Percentiles rank a stretch among this genome's conserved stretches.
Conservation (phyloP, 108 stramenopile genomes). For the Epithemia pelagica region DNA sequence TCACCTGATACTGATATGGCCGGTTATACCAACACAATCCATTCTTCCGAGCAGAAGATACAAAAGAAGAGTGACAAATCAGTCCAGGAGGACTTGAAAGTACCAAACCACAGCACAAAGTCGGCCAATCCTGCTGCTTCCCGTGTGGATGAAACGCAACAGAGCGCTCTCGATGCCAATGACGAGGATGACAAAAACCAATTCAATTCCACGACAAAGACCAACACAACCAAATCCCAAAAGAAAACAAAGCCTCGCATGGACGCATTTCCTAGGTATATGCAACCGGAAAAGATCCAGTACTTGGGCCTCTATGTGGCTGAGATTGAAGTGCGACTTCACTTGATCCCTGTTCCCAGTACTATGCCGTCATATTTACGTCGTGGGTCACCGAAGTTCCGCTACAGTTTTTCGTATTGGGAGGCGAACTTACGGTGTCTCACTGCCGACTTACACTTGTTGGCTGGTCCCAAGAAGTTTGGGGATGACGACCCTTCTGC, state of each 20-base stretch:
- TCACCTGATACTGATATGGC: background rate
- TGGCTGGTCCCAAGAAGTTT: background rate
- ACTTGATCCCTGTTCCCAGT: conserved; percentile 34
- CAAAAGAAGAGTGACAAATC: background rate
- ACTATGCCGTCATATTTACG: background rate
- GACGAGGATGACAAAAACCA: background rate
- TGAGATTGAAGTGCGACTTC: conserved; percentile 48
- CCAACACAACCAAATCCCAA: background rate
- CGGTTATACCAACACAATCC: background rate
- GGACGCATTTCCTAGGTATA: conserved; percentile 42
- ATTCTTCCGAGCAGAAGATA: background rate
- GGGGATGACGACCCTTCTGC: background rate
- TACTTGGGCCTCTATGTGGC: conserved; percentile 43
- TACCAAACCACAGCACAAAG: background rate
- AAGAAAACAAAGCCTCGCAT: too few species aligned
- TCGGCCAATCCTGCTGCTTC: background rate
- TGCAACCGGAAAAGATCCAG: conserved; percentile 73
- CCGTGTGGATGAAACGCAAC: background rate
- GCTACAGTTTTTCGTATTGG: conserved; percentile 60
- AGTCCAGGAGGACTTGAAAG: background rate
- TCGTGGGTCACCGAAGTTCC: too few species aligned
- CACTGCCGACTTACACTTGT: conserved; percentile 41
- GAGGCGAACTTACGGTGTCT: conserved; percentile 34
- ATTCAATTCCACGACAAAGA: background rate
- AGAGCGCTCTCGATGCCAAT: background rate